A percentile compares a stretch with the other conserved stretches of the same genome.
Evolutionary conservation across 2,329 filamentous ascomycete genomes (phyloP).

Genomic region (Aspergillus unguis): DNA sequence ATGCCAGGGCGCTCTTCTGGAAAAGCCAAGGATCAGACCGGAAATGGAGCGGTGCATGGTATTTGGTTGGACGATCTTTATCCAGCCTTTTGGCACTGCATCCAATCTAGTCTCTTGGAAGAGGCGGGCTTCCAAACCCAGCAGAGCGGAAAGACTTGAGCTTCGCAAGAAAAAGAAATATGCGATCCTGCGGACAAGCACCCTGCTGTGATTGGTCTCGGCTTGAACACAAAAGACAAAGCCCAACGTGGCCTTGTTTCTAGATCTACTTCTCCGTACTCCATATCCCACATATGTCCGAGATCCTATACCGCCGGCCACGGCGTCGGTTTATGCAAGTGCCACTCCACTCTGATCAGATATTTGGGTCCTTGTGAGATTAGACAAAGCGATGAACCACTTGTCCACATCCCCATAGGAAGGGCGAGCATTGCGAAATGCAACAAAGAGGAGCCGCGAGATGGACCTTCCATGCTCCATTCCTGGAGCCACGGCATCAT

Average conservation of each 20-base stretch:
- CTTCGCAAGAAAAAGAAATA: background rate
- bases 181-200: constrained; percentile 8
- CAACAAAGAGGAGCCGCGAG: constrained; percentile 9
- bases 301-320: constrained; percentile 1
- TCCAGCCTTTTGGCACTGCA: constrained; percentile 2
- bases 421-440: constrained; percentile 2
- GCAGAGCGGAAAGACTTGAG: constrained; percentile 2
- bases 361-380: constrained; percentile 5
- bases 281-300: background rate
- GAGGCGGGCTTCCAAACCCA: background rate
- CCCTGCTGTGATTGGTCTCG: constrained; percentile 6
- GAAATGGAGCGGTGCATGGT: constrained; percentile 11
- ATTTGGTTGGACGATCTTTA: constrained; percentile 4
- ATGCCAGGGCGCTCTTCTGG: background rate
- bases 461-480: constrained; percentile 12
- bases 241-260: constrained; percentile 8
- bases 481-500: constrained; percentile 37
- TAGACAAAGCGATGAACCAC: constrained; percentile 9
- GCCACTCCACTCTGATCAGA: constrained; percentile 5
- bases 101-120: background rate
- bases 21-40: constrained; percentile 10
- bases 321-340: constrained; percentile 14
- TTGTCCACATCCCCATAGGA: background rate
- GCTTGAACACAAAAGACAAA: constrained; percentile 1
- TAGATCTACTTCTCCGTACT: constrained; percentile 1